Conservation (phyloP, 2,329 filamentous ascomycete species). For the Hypomyces perniciosus region DNA sequence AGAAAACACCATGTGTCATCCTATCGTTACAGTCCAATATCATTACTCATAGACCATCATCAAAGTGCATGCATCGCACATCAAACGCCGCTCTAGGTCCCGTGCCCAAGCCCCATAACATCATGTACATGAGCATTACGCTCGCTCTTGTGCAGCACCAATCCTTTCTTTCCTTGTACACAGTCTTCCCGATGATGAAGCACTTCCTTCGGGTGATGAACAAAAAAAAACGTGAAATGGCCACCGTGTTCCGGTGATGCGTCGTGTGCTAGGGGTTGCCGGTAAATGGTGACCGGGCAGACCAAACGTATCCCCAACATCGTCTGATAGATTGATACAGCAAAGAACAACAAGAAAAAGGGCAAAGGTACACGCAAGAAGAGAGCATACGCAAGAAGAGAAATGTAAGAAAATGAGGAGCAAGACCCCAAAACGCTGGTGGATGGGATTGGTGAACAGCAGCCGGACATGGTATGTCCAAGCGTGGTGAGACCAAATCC, state of each 20-base stretch:
- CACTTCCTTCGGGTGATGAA: no score
- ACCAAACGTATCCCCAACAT: slow-evolving; percentile 5
- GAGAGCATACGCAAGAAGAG: neutral
- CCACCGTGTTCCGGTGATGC: neutral
- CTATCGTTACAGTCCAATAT: neutral
- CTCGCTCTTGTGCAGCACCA: no score
- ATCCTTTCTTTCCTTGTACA: no score
- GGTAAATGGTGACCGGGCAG: neutral
- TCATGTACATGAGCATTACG: no score
- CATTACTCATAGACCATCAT: neutral
- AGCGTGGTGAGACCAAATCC: neutral
- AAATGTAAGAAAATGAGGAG: neutral
- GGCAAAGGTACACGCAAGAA: neutral
- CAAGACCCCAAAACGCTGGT: neutral
- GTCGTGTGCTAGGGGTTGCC: neutral
- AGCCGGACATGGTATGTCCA: no score
- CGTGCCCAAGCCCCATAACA: no score
- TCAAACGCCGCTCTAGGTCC: neutral
- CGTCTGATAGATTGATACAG: neutral
- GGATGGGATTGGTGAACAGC: neutral
- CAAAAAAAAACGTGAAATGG: slow-evolving; percentile 1
- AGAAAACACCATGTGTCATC: neutral
- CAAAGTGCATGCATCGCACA: neutral
- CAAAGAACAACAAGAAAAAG: neutral
- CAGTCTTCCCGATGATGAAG: no score